Conservation (phyloP, 768 basidiomycete species). For the Pleurotus cornucopiae region DNA sequence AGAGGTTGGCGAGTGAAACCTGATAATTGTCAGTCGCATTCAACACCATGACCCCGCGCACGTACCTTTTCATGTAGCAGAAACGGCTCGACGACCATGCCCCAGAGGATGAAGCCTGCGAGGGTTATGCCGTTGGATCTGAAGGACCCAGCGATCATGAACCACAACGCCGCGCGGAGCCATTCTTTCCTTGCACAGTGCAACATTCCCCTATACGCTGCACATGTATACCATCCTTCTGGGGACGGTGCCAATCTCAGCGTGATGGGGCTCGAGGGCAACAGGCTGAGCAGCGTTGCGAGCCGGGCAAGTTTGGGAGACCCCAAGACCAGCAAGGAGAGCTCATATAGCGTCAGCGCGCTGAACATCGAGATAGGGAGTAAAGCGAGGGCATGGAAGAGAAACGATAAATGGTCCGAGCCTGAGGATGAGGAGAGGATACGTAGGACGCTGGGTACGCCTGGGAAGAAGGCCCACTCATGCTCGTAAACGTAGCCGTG, state of each 20-base stretch:
- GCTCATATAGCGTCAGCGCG: constrained; percentile 45
- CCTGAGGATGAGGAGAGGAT: constrained; percentile 18
- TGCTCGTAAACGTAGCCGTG: constrained; percentile 65
- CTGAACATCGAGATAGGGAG: not conserved
- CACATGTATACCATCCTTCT: constrained; percentile 83
- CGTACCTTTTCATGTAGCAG: constrained; percentile 33
- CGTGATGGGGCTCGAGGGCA: constrained; percentile 79
- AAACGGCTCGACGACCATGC: constrained; percentile 52
- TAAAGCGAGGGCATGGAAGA: constrained; percentile 24
- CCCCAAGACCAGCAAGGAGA: constrained; percentile 55
- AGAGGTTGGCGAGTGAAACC: not conserved
- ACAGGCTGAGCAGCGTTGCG: constrained; percentile 61
- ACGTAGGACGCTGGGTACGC: constrained; percentile 52
- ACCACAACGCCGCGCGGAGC: constrained; percentile 52
- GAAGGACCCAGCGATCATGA: constrained; percentile 61
- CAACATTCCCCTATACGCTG: constrained; percentile 74
- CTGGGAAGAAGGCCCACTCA: constrained; percentile 86
- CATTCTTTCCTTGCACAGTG: constrained; percentile 46
- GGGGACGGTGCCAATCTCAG: constrained; percentile 69
- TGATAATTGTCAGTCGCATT: not conserved
- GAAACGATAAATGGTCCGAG: not conserved
- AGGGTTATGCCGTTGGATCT: constrained; percentile 78
- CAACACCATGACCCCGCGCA: not conserved
- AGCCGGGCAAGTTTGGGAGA: constrained; percentile 58
- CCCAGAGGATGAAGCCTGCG: constrained; percentile 79